Evolutionary conservation across 148 eudicot genomes (phyloP).

Genomic region (Vaccinium vitisidaea): DNA sequence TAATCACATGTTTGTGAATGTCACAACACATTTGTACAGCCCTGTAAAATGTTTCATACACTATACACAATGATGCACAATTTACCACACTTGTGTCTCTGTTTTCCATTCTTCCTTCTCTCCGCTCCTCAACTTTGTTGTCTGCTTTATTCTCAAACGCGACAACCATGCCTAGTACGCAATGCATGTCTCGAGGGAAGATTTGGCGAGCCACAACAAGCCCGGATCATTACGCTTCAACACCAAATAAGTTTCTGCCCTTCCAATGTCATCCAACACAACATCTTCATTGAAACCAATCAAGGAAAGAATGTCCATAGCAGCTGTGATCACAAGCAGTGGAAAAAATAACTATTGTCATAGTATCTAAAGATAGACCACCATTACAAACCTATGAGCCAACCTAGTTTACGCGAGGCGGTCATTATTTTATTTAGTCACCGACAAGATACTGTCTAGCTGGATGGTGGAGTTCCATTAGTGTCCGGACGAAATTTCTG

Average conservation of each 20-base stretch:
- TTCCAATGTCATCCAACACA: conserved; percentile 46
- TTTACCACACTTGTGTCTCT: neutral
- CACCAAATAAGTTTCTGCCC: conserved; percentile 56
- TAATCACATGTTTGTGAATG: neutral
- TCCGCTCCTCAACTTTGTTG: neutral
- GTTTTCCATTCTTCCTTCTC: neutral
- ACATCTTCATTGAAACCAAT: conserved; percentile 72
- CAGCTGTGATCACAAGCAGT: conserved; percentile 51
- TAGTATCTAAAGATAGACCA: neutral
- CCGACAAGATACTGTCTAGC: neutral
- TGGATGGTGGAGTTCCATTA: neutral
- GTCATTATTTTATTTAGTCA: neutral
- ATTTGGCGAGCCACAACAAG: conserved; percentile 91
- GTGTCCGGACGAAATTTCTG: neutral
- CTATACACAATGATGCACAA: neutral
- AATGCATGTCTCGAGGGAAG: conserved; percentile 59
- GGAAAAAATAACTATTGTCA: neutral
- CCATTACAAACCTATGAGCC: neutral
- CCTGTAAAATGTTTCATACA: neutral
- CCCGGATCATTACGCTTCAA: conserved; percentile 81
- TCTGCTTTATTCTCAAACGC: neutral
- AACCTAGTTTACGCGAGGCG: neutral
- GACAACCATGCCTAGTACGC: conserved; percentile 13
- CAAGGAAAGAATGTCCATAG: conserved; percentile 67
- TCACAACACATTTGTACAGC: neutral